These are phyloP conservation scores for Myxozyma sirexii DNA, from an alignment of 805 yeast species.

Conservation along the genomic window DNA sequence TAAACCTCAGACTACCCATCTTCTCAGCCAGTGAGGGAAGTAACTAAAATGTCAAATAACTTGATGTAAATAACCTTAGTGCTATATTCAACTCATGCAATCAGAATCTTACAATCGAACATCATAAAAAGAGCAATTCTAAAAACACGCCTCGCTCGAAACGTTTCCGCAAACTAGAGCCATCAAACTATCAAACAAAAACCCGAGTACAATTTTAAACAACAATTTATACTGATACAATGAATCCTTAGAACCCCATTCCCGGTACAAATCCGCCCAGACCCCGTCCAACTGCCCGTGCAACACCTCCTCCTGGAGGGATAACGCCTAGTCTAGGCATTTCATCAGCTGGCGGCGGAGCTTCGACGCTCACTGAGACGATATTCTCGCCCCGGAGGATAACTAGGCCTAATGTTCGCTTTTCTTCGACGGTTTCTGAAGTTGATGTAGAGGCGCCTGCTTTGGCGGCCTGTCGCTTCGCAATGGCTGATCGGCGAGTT, in stretches of 20 bases:
- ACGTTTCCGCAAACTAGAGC: background rate
- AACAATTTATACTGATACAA: background rate
- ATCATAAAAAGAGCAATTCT: background rate
- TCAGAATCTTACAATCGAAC: background rate
- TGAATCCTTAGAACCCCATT: constrained; percentile 24
- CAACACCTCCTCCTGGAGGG: constrained; percentile 43
- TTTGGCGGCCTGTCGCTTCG: constrained; percentile 36
- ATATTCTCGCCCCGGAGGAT: constrained; percentile 88
- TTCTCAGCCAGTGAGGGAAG: too few species aligned
- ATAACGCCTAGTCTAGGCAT: constrained; percentile 39
- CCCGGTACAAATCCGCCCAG: constrained; percentile 38
- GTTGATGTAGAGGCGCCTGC: constrained; percentile 36
- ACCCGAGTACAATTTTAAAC: background rate
- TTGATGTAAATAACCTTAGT: too few species aligned
- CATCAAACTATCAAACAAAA: background rate
- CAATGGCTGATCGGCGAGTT: constrained; percentile 58
- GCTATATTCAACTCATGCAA: too few species aligned
- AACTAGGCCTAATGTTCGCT: constrained; percentile 75
- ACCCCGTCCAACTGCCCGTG: constrained; percentile 42
- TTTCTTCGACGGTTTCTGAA: constrained; percentile 60
- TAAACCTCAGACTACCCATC: too few species aligned
- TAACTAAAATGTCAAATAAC: too few species aligned
- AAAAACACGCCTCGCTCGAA: background rate
- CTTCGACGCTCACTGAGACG: constrained; percentile 69
- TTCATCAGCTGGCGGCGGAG: constrained; percentile 55